Base-by-base conservation (phyloP, 2,329 filamentous ascomycete species). In the Aspergillus nomiae region DNA sequence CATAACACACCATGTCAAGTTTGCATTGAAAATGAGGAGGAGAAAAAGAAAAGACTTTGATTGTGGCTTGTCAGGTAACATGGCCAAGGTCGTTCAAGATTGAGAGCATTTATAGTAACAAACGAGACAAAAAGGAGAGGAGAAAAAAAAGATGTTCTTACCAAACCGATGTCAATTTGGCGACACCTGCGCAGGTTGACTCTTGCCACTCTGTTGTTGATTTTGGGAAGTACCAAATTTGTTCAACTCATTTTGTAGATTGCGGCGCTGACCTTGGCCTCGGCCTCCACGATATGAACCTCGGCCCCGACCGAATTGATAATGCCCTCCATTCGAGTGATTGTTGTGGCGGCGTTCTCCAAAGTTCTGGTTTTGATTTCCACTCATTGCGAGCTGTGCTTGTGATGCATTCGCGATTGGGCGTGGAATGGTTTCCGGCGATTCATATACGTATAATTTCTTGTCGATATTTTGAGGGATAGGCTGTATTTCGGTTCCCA, bases 381-480 rank as follows among this genome's bases (percentile, higher is more conserved):
- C 59, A 51, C 54, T 58, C 54, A 65, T 62, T 53, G 69, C 46
- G 48, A 69, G 68, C 28, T 68, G 70, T 56, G 73, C 74, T 46
- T 75, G 71, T n/a, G 79, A 78, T 28, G 84, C 78, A 75, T 84
- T 87, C 60, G 86, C 84, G 65, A 90, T 86, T 4, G 95, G 95
- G 38, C 94, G 89, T 57, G 96, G 95, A 71, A 99, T 98, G 62
- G 86, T 94, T 74, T 99, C 94, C 0, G 95, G 95, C 66, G 94
- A 92, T 67, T 99, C 96, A 78, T 99, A 99, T 58, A 99, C 95
- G 77, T 99, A 99, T 43, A 99, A 88, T 67, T 91, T 96, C 86
- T 97, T 98, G 83, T 99, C 95, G 69, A 99, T 99, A 70, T 88
- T 90, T 58, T 89, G 86, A 21, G 95, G 95, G 73, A 99, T 99